Percentiles rank a stretch among this genome's conserved stretches.
Evolutionary conservation across 495 filamentous ascomycete species (phyloP).

Genomic region (Aspergillus biplanus): DNA sequence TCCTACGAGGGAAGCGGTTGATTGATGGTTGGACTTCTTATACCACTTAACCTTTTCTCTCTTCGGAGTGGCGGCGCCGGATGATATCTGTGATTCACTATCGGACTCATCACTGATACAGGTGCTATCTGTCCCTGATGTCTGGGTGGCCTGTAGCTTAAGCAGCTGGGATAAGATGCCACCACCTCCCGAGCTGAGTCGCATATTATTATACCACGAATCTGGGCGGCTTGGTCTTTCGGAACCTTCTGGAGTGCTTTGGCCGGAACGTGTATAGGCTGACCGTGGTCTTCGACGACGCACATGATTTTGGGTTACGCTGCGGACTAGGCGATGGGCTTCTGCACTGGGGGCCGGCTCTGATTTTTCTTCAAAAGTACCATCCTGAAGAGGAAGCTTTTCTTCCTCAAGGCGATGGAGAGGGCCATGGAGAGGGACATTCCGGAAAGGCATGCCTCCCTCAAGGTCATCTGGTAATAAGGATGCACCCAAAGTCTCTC

Average conservation of each 20-base stretch:
- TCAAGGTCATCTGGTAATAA: constrained; percentile 42
- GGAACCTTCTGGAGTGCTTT: constrained; percentile 42
- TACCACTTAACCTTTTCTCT: constrained; percentile 68
- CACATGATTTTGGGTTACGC: constrained; percentile 38
- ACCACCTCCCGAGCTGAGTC: constrained; percentile 30
- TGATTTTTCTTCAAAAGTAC: constrained; percentile 21
- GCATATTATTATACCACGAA: constrained; percentile 35
- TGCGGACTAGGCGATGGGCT: constrained; percentile 49
- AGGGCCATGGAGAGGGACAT: constrained; percentile 27
- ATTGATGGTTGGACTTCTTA: constrained; percentile 54
- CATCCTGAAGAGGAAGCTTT: constrained; percentile 26
- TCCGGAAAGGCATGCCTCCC: constrained; percentile 28
- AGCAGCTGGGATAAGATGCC: constrained; percentile 48
- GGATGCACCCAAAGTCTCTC: constrained; percentile 39
- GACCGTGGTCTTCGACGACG: constrained; percentile 38
- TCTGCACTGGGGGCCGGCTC: constrained; percentile 39
- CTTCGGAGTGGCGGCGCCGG: constrained; percentile 58
- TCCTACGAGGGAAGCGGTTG: constrained; percentile 46
- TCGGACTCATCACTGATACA: constrained; percentile 46
- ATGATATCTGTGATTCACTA: constrained; percentile 41
- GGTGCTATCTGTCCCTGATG: constrained; percentile 36
- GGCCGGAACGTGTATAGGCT: constrained; percentile 44
- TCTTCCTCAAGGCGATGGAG: constrained; percentile 28
- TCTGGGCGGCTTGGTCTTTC: constrained; percentile 28
- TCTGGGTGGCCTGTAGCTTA: constrained; percentile 40